Conservation (phyloP, 2,329 filamentous ascomycete genomes). For the Colletotrichum lentis region DNA sequence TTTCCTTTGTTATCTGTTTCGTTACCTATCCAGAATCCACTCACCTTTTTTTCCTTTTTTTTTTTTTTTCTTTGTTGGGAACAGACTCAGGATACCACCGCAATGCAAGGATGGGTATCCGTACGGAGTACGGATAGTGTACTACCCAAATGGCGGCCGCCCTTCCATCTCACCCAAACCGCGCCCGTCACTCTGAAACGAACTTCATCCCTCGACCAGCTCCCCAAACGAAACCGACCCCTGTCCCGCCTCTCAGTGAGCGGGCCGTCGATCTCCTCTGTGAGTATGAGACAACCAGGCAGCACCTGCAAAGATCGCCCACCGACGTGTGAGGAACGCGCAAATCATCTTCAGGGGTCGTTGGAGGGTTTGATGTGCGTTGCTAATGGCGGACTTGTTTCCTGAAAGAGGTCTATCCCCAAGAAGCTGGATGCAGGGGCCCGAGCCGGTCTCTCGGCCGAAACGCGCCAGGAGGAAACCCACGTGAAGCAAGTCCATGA, state of each 20-base stretch:
- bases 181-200: conserved; percentile 32
- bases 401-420: background rate
- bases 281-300: background rate
- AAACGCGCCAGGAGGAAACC: background rate
- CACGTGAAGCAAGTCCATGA: background rate
- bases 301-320: background rate
- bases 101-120: background rate
- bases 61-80: background rate
- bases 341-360: background rate
- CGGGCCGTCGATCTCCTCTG: background rate
- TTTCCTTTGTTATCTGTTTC: no score
- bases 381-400: background rate
- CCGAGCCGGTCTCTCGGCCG: background rate
- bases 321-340: background rate
- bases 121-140: no score
- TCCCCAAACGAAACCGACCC: background rate
- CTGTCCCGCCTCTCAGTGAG: conserved; percentile 7
- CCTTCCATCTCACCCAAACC: conserved; percentile 2
- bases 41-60: no score
- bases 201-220: conserved; percentile 26
- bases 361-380: no score
- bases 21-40: no score
- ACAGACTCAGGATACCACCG: background rate
- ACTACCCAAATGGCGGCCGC: background rate
- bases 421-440: background rate